phyloP scores from a whole-genome alignment of 1,139 yeast species.

The Magnusiomyces sp. region DNA sequence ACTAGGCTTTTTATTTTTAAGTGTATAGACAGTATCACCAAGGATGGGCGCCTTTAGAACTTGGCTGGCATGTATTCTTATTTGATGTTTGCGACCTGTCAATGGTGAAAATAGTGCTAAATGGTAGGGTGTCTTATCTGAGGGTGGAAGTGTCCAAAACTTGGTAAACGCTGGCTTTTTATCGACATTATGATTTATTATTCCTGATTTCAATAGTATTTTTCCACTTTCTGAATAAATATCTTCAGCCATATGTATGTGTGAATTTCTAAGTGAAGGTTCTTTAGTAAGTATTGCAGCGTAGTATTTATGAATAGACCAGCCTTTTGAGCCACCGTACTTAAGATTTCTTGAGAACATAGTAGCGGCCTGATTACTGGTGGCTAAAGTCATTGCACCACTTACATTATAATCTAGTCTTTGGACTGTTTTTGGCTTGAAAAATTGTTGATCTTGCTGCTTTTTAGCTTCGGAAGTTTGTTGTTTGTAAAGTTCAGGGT shows the following conservation, averaged over 20 bases:
- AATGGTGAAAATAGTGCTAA: conserved; percentile 31
- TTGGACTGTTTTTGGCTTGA: conserved; percentile 25
- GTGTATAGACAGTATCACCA: conserved; percentile 19
- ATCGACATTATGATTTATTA: conserved; percentile 13
- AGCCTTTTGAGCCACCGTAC: conserved; percentile 19
- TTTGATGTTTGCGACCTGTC: conserved; percentile 43
- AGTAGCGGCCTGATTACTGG: conserved; percentile 21
- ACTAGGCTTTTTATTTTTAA: background rate
- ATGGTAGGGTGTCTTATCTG: background rate
- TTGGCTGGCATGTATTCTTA: conserved; percentile 31
- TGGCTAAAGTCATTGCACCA: conserved; percentile 28
- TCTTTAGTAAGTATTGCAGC: conserved; percentile 10
- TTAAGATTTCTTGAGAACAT: conserved; percentile 20
- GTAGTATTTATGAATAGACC: conserved; percentile 17
- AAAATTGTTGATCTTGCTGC: conserved; percentile 13
- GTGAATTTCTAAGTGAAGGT: conserved; percentile 4
- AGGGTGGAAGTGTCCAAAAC: conserved; percentile 10
- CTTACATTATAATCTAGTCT: conserved; percentile 25
- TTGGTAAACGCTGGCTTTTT: conserved; percentile 17
- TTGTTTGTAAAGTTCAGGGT: conserved; percentile 22
- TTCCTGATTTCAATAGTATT: conserved; percentile 13
- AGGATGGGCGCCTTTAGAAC: conserved; percentile 22
- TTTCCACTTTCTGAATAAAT: conserved; percentile 6
- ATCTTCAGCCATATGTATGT: conserved; percentile 5
- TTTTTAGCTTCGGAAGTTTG: too few species aligned